phyloP scores from a whole-genome alignment of 495 filamentous ascomycete genomes.

The Bacidia rubella region DNA sequence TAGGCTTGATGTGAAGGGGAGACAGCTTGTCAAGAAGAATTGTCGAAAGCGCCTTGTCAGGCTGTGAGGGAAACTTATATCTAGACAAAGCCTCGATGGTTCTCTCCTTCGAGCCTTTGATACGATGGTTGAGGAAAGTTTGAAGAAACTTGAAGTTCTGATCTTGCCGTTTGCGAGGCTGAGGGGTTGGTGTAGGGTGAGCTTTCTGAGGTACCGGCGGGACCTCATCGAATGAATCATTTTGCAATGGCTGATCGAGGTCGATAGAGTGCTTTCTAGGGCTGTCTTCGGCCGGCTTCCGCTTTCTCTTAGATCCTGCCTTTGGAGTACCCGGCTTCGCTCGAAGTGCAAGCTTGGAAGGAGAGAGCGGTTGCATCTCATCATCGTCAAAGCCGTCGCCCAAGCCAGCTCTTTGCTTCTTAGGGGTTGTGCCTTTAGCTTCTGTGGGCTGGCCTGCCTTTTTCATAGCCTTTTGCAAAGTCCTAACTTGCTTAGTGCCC shows the following conservation, averaged over 20 bases:
- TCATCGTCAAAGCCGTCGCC: conserved; percentile 65
- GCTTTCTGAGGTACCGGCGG: background rate
- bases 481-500: conserved; percentile 35
- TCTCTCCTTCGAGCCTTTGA: conserved; percentile 31
- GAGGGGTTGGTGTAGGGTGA: background rate
- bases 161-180: conserved; percentile 1
- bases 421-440: conserved; percentile 39
- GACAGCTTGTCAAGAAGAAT: conserved; percentile 42
- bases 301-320: conserved; percentile 47
- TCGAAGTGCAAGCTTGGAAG: conserved; percentile 37
- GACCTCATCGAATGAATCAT: conserved; percentile 1
- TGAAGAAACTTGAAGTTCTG: conserved; percentile 29
- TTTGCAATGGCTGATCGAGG: conserved; percentile 27
- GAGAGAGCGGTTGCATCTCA: conserved; percentile 47
- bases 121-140: conserved; percentile 43
- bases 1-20: conserved; percentile 17
- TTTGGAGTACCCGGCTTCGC: conserved; percentile 46
- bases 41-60: conserved; percentile 39
- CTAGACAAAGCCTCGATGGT: conserved; percentile 40
- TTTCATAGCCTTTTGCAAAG: conserved; percentile 32
- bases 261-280: conserved; percentile 34
- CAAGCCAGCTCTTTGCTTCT: conserved; percentile 39
- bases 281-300: conserved; percentile 40
- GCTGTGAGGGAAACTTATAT: conserved; percentile 41
- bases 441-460: conserved; percentile 21